Base-by-base conservation (phyloP, 2,329 filamentous ascomycete species). In the Pseudocercospora macadamiae region DNA sequence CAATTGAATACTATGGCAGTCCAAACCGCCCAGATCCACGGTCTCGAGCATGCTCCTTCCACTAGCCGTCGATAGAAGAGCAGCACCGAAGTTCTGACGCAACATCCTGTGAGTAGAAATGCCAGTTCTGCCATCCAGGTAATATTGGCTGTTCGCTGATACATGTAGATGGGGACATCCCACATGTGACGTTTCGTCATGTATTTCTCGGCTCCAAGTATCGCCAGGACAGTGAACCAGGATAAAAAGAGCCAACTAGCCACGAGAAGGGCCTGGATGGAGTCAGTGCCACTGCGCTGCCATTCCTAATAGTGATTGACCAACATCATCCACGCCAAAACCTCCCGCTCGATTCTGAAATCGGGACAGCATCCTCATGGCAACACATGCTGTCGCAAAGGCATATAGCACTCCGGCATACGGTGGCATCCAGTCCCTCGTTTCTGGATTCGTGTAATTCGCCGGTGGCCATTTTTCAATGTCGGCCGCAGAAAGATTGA, bases 41-140 rank as follows among this genome's bases (percentile, higher is more conserved):
- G 58, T 23, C 64, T 69, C 1, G 71, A 70, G 18, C 75, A 70
- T 1, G 71, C 67, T 21, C 71, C 74, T 2, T 59, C 52, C 4
- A 74, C 71, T 4, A 80, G 70, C 1, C 77, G 73, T 2, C 74
- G 74, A 61, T 79, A 79, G 64, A 80, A 79, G 18, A 70, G 60
- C 3, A 76, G 66, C 1, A 76, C 69, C 0, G 74, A 75, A 14
- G 75, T 64, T 55, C 76, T 76, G 34, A 68, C 72, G 26, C 68
- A 66, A 19, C 68, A 68, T 6, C 66, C 70, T 51, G 66, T 70
- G 19, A 72, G 14, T 10, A 75, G 53, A 53, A 74, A 76, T 1
- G 69, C 60, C 12, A 68, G 58, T 61, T 75, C 69, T 30, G 67
- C 70, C 10, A 75, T 57, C 69, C 71, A 75, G 53, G 66, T 64